Evolutionary conservation across 2,329 filamentous ascomycete genomes (phyloP).

Genomic region (Metarhizium guizhouense): DNA sequence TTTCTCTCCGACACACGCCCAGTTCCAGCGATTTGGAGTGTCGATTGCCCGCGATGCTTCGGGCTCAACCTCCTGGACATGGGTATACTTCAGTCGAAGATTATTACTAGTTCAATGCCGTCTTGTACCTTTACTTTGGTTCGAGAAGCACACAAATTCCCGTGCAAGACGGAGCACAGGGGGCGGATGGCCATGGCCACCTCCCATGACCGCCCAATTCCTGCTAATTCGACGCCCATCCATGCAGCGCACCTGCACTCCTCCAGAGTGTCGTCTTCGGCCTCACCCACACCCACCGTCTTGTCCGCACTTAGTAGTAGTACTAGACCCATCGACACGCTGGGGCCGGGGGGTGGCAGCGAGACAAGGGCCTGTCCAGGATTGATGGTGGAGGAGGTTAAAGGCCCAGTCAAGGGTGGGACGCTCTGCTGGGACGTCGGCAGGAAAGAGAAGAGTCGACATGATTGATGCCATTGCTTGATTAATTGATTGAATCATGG

Average conservation of each 20-base stretch:
- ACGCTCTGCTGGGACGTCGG: not conserved
- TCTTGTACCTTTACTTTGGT: too few species aligned
- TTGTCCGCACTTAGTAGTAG: not conserved
- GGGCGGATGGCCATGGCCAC: too few species aligned
- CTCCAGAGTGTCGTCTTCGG: not conserved
- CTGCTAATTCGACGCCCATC: not conserved
- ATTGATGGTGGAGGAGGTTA: not conserved
- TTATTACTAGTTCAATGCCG: too few species aligned
- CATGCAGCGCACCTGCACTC: not conserved
- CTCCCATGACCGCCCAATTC: not conserved
- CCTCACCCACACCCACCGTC: conserved; percentile 1
- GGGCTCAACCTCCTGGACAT: too few species aligned
- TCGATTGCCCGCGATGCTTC: not conserved
- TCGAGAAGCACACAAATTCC: too few species aligned
- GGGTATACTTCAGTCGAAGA: too few species aligned
- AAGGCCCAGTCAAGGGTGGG: not conserved
- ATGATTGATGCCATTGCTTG: not conserved
- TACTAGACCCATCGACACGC: not conserved
- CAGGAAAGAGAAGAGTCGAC: not conserved
- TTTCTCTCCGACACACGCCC: not conserved
- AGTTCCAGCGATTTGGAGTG: not conserved
- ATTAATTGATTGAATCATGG: not conserved
- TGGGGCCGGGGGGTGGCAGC: not conserved
- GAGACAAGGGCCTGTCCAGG: not conserved
- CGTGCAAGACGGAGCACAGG: too few species aligned